Evolutionary conservation across 2,329 filamentous ascomycete genomes (phyloP), one percentile per base, ranked within the genome.

Genomic region (Erysiphe pulchra): DNA sequence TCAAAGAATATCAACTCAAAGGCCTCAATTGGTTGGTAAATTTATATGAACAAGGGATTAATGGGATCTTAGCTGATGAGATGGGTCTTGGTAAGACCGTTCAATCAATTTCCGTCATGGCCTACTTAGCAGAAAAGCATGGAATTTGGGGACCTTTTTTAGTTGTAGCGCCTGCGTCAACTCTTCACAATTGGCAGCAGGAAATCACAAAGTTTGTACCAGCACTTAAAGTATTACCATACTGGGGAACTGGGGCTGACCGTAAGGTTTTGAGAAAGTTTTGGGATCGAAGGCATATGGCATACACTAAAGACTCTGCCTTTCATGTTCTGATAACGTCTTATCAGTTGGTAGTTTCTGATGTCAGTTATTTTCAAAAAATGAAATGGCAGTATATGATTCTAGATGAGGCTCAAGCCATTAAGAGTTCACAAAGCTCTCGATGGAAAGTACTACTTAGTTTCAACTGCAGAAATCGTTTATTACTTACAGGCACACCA

Each of bases 311-410:
- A 56, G 85, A 94, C 48, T 85, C 86, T 0, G 77, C 85, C 13
- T 95, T 98, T 66, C 90, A 98, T 58, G 86, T 98, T 45, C 74
- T 94, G 45, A 77, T 98, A 42, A 98, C 90, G 0, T 95, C 87
- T 0, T 98, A 98, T 60, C 90, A 98, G 62, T 70, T 98, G 34
- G 90, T 98, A 24, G 90, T 98, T 17, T 82, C 86, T 24, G 90
- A 98, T 59, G 83, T 92, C 1, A 78, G 85, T 49, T 98, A 98
- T 62, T 95, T 98, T 66, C 87, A 94, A 63, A 95, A 95, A 68
- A 90, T 98, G 70, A 81, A 81, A 55, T 98, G 90, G 90, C 90
- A 95, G 64, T 95, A 98, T 66, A 98, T 98, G 90, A 94, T 98
- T 61, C 73, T 98, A 37, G 90, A 98, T 55, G 90, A 98, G 62